Evolutionary conservation across 768 basidiomycete genomes (phyloP).

Genomic region (Infundibulicybe gibba): DNA sequence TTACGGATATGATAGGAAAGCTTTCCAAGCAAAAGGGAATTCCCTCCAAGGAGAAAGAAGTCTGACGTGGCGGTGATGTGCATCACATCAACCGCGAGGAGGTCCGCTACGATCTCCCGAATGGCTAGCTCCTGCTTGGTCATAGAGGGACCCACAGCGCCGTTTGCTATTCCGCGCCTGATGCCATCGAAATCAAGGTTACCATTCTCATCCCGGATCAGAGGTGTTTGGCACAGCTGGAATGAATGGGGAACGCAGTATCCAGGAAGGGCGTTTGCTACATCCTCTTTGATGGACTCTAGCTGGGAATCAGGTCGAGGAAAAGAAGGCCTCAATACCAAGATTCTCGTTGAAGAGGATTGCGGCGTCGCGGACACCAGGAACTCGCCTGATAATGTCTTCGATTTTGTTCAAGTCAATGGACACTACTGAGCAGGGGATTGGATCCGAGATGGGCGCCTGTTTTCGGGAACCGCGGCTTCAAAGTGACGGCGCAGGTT

Average conservation of each 20-base stretch:
- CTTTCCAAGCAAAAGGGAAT: conserved; percentile 42
- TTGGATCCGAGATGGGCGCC: conserved; percentile 31
- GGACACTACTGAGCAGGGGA: conserved; percentile 28
- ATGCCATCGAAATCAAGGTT: conserved; percentile 27
- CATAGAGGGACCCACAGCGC: conserved; percentile 21
- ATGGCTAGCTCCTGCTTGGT: conserved; percentile 25
- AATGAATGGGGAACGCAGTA: conserved; percentile 35
- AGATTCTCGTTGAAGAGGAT: conserved; percentile 27
- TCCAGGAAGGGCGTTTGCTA: conserved; percentile 27
- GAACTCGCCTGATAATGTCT: conserved; percentile 18
- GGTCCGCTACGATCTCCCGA: conserved; percentile 31
- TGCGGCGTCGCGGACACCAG: conserved; percentile 30
- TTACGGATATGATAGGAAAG: conserved; percentile 38
- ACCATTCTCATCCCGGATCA: conserved; percentile 16
- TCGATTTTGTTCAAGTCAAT: conserved; percentile 24
- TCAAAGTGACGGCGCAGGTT: conserved; percentile 36
- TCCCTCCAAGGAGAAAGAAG: conserved; percentile 41
- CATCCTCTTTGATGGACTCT: conserved; percentile 13
- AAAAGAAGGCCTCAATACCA: conserved; percentile 34
- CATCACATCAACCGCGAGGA: conserved; percentile 24
- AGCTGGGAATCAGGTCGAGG: conserved; percentile 14
- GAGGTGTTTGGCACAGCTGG: conserved; percentile 23
- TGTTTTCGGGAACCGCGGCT: conserved; percentile 26
- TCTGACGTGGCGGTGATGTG: conserved; percentile 31
- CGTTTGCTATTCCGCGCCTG: conserved; percentile 17